Conservation (phyloP, 1,284 basidiomycete species). For the Leccinum angustisporum region DNA sequence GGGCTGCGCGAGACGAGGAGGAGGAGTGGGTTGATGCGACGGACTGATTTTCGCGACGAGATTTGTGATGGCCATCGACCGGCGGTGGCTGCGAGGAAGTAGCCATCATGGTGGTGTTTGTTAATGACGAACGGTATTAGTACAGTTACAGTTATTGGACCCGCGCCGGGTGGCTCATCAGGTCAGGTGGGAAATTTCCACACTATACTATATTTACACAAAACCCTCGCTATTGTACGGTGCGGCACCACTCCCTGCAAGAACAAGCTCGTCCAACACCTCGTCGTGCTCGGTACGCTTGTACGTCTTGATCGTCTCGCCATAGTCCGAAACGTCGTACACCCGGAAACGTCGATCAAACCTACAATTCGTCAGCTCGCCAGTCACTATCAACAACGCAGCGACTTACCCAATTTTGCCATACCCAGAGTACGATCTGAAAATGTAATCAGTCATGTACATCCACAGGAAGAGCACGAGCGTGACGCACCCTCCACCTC, state of each 20-base stretch:
- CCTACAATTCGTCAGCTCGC: slow-evolving; percentile 33
- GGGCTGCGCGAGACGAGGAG: slow-evolving; percentile 31
- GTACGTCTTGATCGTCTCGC: slow-evolving; percentile 87
- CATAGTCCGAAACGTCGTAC: slow-evolving; percentile 83
- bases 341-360: slow-evolving; percentile 90
- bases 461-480: neutral
- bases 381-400: neutral
- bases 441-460: slow-evolving; percentile 6
- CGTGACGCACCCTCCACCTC: slow-evolving; percentile 74
- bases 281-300: slow-evolving; percentile 81
- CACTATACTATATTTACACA: neutral
- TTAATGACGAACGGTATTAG: neutral
- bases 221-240: slow-evolving; percentile 23
- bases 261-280: slow-evolving; percentile 63
- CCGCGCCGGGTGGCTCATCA: slow-evolving; percentile 1
- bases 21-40: slow-evolving; percentile 40
- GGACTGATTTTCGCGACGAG: slow-evolving; percentile 47
- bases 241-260: slow-evolving; percentile 54
- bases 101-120: slow-evolving; percentile 13
- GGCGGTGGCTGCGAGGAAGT: slow-evolving; percentile 18
- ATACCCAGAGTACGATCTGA: slow-evolving; percentile 83
- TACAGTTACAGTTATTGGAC: no score
- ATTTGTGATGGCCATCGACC: slow-evolving; percentile 40
- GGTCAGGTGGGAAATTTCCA: neutral
- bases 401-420: slow-evolving; percentile 64